Evolutionary conservation across 345 rosid genomes (phyloP), one percentile per base, ranked within the genome.

Genomic region (Eucalyptus tenuipes): DNA sequence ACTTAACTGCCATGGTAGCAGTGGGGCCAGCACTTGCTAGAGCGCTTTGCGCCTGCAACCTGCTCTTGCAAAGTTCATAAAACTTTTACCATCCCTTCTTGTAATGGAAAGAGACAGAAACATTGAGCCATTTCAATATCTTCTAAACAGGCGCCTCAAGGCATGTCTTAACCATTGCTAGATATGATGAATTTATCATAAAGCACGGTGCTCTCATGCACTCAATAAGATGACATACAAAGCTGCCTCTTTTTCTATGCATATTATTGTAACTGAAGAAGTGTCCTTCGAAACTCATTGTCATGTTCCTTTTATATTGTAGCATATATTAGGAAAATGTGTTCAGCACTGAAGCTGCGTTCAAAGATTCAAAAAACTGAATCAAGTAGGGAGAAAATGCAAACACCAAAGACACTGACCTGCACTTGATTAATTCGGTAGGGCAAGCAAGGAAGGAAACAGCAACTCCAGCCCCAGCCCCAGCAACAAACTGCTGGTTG

Each of bases 371-470:
- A 37, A 87, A 44, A 68, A 49, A 87, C 82, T 11, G 27, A 49
- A 59, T 10, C 40, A 25, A 47, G 37, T 61, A 29, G 37, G 50
- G 80, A 87, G 61, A 86, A 57, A 61, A 33, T 15, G 20, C 49
- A 25, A 75, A 55, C 40, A 42, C 45, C 8, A 66, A 50, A 18
- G 48, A 66, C 84, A 86, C 91, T 88, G 48, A 97, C 99, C 99
- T 98, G 96, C 99, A 98, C 90, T 98, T 98, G 93, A 98, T 93
- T 92, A 98, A 92, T 88, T 98, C 99, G 13, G 99, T 98, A 47
- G 99, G 99, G 92, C 99, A 98, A 93, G 99, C 99, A 87, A 98
- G 96, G 91, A 98, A 93, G 86, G 99, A 96, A 93, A 98, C 99
- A 55, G 99, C 97, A 64, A 95, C 87, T 86, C 99, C 99, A 92